Evolutionary conservation across 2,329 filamentous ascomycete genomes (phyloP).

Genomic region (Mycogone perniciosa): DNA sequence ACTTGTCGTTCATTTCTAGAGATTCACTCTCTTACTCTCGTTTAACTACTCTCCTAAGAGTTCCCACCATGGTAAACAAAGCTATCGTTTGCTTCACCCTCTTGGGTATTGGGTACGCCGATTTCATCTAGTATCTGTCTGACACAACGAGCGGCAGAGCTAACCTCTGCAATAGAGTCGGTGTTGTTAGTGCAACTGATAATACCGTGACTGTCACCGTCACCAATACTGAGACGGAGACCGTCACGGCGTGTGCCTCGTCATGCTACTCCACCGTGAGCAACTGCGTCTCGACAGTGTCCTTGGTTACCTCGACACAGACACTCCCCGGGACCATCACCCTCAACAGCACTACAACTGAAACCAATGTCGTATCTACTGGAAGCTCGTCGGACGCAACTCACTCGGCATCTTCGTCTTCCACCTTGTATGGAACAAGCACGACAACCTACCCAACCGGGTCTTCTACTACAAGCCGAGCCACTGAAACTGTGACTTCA

Average conservation of each 20-base stretch:
- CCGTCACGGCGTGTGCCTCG: constrained; percentile 24
- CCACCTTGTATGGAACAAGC: background rate
- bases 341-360: background rate
- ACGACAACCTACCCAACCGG: background rate
- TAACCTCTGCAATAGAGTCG: constrained; percentile 15
- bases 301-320: background rate
- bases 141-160: no score
- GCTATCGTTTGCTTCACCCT: constrained; percentile 21
- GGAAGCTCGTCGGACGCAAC: background rate
- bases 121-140: background rate
- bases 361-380: background rate
- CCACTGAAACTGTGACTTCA: background rate
- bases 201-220: constrained; percentile 27
- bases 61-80: constrained; percentile 17
- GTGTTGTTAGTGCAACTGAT: constrained; percentile 19
- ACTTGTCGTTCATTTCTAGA: constrained; percentile 1
- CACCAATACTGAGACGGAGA: constrained; percentile 27
- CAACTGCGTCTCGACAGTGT: constrained; percentile 3
- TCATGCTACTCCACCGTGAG: constrained; percentile 16
- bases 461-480: background rate
- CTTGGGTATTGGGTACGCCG: constrained; percentile 23
- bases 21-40: constrained; percentile 1
- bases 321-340: background rate
- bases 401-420: background rate
- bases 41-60: background rate